Conservation (phyloP, 768 basidiomycete genomes). For the Leccinellum albellum region DNA sequence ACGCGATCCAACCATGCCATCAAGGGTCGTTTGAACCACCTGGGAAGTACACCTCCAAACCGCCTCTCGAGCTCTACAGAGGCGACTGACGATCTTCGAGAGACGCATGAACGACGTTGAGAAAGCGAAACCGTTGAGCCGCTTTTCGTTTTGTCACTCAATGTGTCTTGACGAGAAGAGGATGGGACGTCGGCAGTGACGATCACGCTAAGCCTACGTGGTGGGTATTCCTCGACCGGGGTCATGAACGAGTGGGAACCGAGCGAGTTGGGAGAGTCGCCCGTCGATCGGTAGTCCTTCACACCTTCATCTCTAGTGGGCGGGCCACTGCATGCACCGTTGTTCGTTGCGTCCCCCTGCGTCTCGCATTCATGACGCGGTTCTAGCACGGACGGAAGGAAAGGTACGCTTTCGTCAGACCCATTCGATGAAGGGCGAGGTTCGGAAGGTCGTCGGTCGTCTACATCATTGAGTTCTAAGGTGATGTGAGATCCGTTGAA, state of each 20-base stretch:
- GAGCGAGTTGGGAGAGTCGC: slow-evolving; percentile 28
- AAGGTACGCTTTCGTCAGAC: slow-evolving; percentile 28
- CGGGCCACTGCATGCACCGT: slow-evolving; percentile 2
- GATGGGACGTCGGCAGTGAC: slow-evolving; percentile 28
- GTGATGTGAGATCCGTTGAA: slow-evolving; percentile 77
- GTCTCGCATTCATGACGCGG: slow-evolving; percentile 14
- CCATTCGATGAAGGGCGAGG: slow-evolving; percentile 14
- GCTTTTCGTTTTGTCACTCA: slow-evolving; percentile 18
- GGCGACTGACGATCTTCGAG: slow-evolving; percentile 37
- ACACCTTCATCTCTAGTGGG: slow-evolving; percentile 17
- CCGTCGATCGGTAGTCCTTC: slow-evolving; percentile 28
- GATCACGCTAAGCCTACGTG: slow-evolving; percentile 21
- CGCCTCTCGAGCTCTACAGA: slow-evolving; percentile 38
- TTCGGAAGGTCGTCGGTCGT: slow-evolving; percentile 35
- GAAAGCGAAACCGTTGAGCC: neutral
- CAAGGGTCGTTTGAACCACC: slow-evolving; percentile 55
- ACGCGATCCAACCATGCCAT: slow-evolving; percentile 68
- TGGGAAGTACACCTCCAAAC: slow-evolving; percentile 45
- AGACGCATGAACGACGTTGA: slow-evolving; percentile 4
- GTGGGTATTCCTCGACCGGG: slow-evolving; percentile 26
- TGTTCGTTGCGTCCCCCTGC: neutral
- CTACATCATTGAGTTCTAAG: slow-evolving; percentile 70
- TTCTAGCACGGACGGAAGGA: slow-evolving; percentile 21
- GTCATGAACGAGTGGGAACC: slow-evolving; percentile 24
- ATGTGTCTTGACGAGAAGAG: slow-evolving; percentile 6